Evolutionary conservation across 1,284 basidiomycete genomes (phyloP), one percentile per base, ranked within the genome.

Genomic region (Ceratobasidium sp.): DNA sequence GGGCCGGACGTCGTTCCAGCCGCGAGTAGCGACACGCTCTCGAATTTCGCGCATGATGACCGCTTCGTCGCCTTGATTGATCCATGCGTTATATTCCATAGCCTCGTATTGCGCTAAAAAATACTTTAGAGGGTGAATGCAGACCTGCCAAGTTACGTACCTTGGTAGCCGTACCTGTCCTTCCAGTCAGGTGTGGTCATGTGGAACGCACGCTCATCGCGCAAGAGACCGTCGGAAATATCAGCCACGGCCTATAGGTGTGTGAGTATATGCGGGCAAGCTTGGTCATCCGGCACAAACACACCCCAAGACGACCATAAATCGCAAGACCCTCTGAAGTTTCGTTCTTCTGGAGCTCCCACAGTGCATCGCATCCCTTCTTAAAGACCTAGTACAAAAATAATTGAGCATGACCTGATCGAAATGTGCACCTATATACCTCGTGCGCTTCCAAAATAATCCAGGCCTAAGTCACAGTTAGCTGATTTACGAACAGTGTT

Each of bases 391-490:
- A 52, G 23, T 27, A 27, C 23, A 27, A 41, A 59, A 10, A 44
- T 38, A 67, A 18, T 50, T 30, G 65, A 50, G 57, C 18, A 18
- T 18, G 33, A 35, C 52, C 18, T n/a, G 10, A 8, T 27, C n/a
- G 44, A 27, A 66, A 14, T 2, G n/a, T 14, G 14, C 38, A n/a
- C 18, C 38, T 35, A 10, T 65, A 52, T 62, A 85, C 84, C 78
- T 82, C 81, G 77, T 84, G 81, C 0, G 85, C 85, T 59, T 73
- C 71, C 71, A 82, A 79, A 38, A 87, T 84, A 18, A 85, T 81
- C 81, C 84, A 85, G 12, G 70, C 70, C 70, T 73, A 35, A 23
- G 10, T 20, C 38, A n/a, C 16, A 27, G 57, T 73, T 35, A 73
- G 70, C 38, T 50, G n/a, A n/a, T 48, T 30, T 10, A 8, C 3